A percentile compares a stretch with the other conserved stretches of the same genome.
phyloP scores from a whole-genome alignment of 1,139 yeast species.

The Suhomyces wounanorum region DNA sequence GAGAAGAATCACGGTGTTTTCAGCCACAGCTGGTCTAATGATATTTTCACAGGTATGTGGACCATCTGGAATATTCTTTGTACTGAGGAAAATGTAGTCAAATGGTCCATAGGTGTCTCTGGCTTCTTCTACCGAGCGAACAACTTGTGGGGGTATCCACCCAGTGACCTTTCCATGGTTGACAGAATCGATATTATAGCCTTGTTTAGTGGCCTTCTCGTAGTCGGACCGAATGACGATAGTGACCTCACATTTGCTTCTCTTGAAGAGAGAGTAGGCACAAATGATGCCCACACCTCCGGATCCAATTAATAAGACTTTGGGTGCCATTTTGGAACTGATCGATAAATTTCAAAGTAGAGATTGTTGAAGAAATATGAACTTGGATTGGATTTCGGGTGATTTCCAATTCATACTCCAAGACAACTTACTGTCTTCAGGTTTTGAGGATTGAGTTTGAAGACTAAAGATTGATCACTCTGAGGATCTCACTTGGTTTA shows the following conservation, averaged over 20 bases:
- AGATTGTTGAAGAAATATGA: too few relatives aligned
- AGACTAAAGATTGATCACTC: too few relatives aligned
- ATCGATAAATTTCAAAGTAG: too few relatives aligned
- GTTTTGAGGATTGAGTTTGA: too few relatives aligned
- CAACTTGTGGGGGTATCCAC: conserved; percentile 58
- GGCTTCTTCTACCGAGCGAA: conserved; percentile 49
- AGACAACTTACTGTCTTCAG: too few relatives aligned
- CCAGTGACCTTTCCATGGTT: conserved; percentile 57
- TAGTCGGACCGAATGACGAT: conserved; percentile 69
- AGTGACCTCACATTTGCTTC: conserved; percentile 43
- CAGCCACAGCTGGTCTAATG: conserved; percentile 55
- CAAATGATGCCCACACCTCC: conserved; percentile 37
- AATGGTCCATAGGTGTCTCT: conserved; percentile 46
- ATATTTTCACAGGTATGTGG: conserved; percentile 55
- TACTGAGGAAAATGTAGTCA: conserved; percentile 68
- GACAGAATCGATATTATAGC: conserved; percentile 60
- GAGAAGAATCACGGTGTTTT: conserved; percentile 21
- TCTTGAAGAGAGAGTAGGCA: conserved; percentile 21
- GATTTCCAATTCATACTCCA: too few relatives aligned
- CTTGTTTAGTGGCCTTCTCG: conserved; percentile 49
- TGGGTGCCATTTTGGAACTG: conserved; percentile 20
- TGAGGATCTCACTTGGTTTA: not conserved
- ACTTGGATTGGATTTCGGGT: too few relatives aligned
- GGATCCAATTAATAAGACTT: conserved; percentile 44
- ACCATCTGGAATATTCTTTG: conserved; percentile 75